phyloP scores from a whole-genome alignment of 352 stramenopile genomes.

The Pythium angustatum region DNA sequence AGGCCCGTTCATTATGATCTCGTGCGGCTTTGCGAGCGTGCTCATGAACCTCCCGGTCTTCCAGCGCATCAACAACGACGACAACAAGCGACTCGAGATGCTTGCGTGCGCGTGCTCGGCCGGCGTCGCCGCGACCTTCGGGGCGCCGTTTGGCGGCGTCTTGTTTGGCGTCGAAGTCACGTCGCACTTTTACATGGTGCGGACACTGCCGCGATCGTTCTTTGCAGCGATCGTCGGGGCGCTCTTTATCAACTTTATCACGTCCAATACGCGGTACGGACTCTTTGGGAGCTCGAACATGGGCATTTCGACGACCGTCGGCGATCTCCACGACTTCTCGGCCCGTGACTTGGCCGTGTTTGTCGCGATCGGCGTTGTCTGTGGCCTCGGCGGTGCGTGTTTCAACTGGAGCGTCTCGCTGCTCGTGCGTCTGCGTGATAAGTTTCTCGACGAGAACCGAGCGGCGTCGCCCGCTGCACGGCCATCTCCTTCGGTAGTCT shows the following conservation, averaged over 20 bases:
- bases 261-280: slow-evolving; percentile 62
- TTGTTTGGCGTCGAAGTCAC: slow-evolving; percentile 87
- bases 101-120: slow-evolving; percentile 76
- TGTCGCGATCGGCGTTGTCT: slow-evolving; percentile 62
- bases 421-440: slow-evolving; percentile 60
- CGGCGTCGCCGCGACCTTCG: slow-evolving; percentile 86
- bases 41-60: slow-evolving; percentile 76
- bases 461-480: neutral
- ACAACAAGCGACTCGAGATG: slow-evolving; percentile 82
- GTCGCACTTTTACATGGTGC: slow-evolving; percentile 83
- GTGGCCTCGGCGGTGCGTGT: slow-evolving; percentile 60
- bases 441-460: slow-evolving; percentile 33
- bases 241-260: slow-evolving; percentile 64
- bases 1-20: slow-evolving; percentile 89
- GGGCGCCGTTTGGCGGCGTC: slow-evolving; percentile 82
- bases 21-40: slow-evolving; percentile 74
- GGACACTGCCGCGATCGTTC: slow-evolving; percentile 76
- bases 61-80: slow-evolving; percentile 72
- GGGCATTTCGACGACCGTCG: slow-evolving; percentile 46
- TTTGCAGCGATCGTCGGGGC: slow-evolving; percentile 80
- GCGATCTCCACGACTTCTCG: slow-evolving; percentile 49
- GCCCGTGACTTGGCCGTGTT: slow-evolving; percentile 64
- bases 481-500: neutral
- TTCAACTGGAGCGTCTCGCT: slow-evolving; percentile 76
- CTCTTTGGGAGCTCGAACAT: slow-evolving; percentile 75